A percentile compares a stretch with the other conserved stretches of the same genome.
phyloP scores from a whole-genome alignment of 2,329 filamentous ascomycete species.

The Dryadomyces quercivorus region DNA sequence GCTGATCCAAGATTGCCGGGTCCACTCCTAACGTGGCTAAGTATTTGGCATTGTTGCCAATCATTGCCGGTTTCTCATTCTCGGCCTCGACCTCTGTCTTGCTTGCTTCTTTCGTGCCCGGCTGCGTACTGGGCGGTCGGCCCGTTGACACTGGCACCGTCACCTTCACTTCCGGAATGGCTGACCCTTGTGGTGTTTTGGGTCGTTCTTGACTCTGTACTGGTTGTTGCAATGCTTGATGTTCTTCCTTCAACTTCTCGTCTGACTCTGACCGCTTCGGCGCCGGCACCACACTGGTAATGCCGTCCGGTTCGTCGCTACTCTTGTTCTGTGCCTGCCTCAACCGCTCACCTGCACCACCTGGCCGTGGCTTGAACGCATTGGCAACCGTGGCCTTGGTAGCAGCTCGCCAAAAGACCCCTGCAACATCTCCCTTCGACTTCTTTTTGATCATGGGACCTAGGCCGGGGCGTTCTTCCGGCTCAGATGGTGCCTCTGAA shows the following conservation, averaged over 20 bases:
- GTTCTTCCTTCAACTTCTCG: conserved; percentile 21
- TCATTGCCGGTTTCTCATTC: conserved; percentile 40
- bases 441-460: conserved; percentile 82
- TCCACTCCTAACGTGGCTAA: conserved; percentile 69
- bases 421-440: conserved; percentile 61
- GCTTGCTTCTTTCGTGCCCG: background rate
- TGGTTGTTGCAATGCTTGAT: conserved; percentile 4
- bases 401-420: conserved; percentile 69
- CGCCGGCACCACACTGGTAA: conserved; percentile 76
- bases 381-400: conserved; percentile 51
- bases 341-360: conserved; percentile 73
- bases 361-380: conserved; percentile 75
- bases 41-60: conserved; percentile 68
- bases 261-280: conserved; percentile 40
- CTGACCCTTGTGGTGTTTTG: conserved; percentile 20
- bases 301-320: conserved; percentile 71
- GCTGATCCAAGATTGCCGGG: conserved; percentile 59
- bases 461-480: conserved; percentile 54
- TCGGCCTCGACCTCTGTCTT: conserved; percentile 6
- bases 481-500: conserved; percentile 12
- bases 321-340: conserved; percentile 46
- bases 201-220: conserved; percentile 17
- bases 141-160: conserved; percentile 32
- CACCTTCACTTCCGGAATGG: conserved; percentile 46
- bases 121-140: conserved; percentile 22